These are phyloP conservation scores for Aspergillus quadricinctus DNA, from an alignment of 2,329 filamentous ascomycete genomes.

Conservation along the genomic window DNA sequence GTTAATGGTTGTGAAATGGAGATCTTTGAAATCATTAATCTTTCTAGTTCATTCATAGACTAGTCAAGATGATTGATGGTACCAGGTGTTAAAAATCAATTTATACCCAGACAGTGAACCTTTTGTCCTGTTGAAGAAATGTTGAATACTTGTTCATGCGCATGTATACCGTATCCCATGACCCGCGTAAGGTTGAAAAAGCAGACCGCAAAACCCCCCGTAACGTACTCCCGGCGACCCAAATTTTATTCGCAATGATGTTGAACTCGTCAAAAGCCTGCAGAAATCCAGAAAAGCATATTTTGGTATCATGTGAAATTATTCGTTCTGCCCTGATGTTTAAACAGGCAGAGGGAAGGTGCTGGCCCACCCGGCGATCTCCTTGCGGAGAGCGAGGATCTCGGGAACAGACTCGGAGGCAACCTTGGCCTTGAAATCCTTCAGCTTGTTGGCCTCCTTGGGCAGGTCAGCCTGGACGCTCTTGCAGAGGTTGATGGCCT, in stretches of 20 bases:
- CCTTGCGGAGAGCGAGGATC: constrained; percentile 81
- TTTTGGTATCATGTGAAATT: constrained; percentile 17
- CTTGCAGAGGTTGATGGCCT: constrained; percentile 83
- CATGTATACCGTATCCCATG: constrained; percentile 31
- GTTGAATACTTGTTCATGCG: constrained; percentile 13
- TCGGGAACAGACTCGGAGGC: constrained; percentile 70
- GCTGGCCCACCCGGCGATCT: constrained; percentile 82
- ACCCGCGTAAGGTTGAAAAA: constrained; percentile 39
- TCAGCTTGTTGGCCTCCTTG: constrained; percentile 98
- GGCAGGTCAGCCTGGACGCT: constrained; percentile 78
- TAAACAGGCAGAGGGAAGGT: constrained; percentile 80
- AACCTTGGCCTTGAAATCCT: constrained; percentile 97
- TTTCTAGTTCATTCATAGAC: constrained; percentile 4
- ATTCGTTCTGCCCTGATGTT: constrained; percentile 12
- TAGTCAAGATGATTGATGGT: neutral
- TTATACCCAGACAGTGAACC: neutral
- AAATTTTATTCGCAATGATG: constrained; percentile 31
- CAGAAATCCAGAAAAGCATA: constrained; percentile 6
- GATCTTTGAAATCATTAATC: constrained; percentile 17
- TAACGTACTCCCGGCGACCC: constrained; percentile 29
- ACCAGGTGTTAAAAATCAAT: neutral
- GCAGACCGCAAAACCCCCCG: constrained; percentile 37
- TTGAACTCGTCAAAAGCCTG: constrained; percentile 28
- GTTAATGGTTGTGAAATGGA: constrained; percentile 4
- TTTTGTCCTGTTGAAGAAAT: constrained; percentile 16